Conservation (phyloP, 306 rosid genomes). For the Medicago lupulina region DNA sequence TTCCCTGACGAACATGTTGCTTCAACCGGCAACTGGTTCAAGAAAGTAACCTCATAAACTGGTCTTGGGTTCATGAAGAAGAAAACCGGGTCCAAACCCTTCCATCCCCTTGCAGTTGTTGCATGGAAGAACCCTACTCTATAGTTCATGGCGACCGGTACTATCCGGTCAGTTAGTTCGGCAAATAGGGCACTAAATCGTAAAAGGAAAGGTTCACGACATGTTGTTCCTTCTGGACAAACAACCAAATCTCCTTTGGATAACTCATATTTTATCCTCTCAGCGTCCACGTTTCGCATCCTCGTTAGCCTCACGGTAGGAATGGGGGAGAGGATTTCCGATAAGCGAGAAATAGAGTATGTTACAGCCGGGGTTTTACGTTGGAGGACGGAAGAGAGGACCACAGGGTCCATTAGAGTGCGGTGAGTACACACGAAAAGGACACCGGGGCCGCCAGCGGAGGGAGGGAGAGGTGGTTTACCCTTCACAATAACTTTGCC, state of each 20-base stretch:
- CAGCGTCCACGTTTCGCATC: constrained; percentile 68
- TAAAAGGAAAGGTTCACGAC: constrained; percentile 91
- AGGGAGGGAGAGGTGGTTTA: constrained; percentile 62
- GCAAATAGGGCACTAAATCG: constrained; percentile 86
- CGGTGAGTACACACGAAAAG: constrained; percentile 94
- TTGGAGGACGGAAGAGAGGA: constrained; percentile 71
- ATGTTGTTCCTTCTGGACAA: constrained; percentile 96
- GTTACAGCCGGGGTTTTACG: constrained; percentile 85
- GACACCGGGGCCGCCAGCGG: constrained; percentile 57
- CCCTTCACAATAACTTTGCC: constrained; percentile 74
- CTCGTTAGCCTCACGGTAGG: constrained; percentile 81
- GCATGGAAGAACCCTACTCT: constrained; percentile 95
- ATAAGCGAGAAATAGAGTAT: constrained; percentile 79
- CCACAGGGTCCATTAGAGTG: constrained; percentile 89
- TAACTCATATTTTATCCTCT: constrained; percentile 61
- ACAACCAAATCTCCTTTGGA: constrained; percentile 78
- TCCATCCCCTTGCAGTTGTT: constrained; percentile 93
- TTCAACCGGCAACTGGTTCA: constrained; percentile 84
- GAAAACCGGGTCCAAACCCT: constrained; percentile 81
- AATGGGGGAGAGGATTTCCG: constrained; percentile 86
- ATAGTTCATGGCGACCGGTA: constrained; percentile 95
- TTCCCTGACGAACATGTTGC: constrained; percentile 90
- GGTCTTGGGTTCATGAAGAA: constrained; percentile 98
- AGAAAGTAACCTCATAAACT: constrained; percentile 83
- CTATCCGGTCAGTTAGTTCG: constrained; percentile 84